Base-by-base conservation (phyloP, 1,139 yeast species). In the Dujonia santamariae region DNA sequence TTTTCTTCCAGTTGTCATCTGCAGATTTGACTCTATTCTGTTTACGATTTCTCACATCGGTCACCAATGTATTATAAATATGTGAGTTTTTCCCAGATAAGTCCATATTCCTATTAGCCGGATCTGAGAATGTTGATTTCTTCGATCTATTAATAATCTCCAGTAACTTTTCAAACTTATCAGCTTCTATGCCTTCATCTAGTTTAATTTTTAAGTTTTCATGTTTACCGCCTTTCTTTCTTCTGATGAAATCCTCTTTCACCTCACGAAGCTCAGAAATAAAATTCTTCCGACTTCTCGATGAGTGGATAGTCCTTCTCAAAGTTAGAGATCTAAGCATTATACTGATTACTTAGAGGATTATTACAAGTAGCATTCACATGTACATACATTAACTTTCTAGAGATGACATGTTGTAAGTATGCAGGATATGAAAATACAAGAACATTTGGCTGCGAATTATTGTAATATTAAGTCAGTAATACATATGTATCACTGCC, bases 31-130 rank as follows among this genome's bases (percentile, higher is more conserved):
- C 20, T 22, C 37, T 25, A 7, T 17, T 11, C 18, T 22, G 19
- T 4, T 22, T 19, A 11, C 37, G 19, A 3, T 18, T 19, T 20
- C 20, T 15, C 8, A 24, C 12, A 3, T 24, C 34, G 6, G 18
- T 26, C 3, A 9, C 22, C 8, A 33, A 19, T 15, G 12, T 23
- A 19, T 21, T 28, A 22, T 33, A 33, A n/a, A 33, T 33, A 19
- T 30, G 35, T 4, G 27, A 3, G 15, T 33, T 33, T 8, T 25
- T 4, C 4, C 32, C 28, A 6, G 36, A 29, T 12, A 33, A 29
- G 15, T 33, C 32, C 25, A 33, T 34, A 12, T 19, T 15, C 6
- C 28, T 12, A 17, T 33, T 33, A 13, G 28, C 8, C 6, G 36
- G 36, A 25, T 33, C 36, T 11, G 29, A 22, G 20, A 33, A 33